Evolutionary conservation across 164 flowering plant genomes (phyloP), one percentile per base, ranked within the genome.

Genomic region (Nelumbo lutea): DNA sequence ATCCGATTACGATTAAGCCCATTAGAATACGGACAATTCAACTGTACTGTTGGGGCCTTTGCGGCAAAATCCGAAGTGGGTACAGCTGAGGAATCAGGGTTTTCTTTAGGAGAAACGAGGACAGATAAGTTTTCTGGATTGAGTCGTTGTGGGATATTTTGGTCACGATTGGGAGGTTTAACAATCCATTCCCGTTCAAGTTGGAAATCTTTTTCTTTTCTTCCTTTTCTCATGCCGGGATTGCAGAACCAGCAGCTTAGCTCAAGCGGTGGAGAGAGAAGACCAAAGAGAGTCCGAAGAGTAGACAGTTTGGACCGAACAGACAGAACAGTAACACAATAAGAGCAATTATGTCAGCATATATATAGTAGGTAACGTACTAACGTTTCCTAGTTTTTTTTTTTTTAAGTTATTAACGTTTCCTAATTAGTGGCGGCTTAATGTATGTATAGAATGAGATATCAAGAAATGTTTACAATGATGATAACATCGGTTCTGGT

Each of bases 181-280:
- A 74, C 65, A 6, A 53, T 59, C 79, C 82, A 77, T 1, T 8
- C 42, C 1, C 68, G 73, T 9, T 65, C 65, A 43, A 53, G 50
- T 5, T 11, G 62, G 3, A 50, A 38, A 41, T 10, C 7, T 42
- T 46, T 59, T 11, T 65, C 61, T 44, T 67, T 58, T 50, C 59
- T 61, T 52, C 71, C 68, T 56, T 61, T 72, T 50, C 62, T 51
- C 73, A 75, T 70, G 48, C 58, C 65, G 3, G 47, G 8, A 2
- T 46, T 11, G 14, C 52, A 64, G 53, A 62, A 3, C 10, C 40
- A 59, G 9, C 48, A 46, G 7, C 48, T 4, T 4, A 14, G 55
- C 9, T 14, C 55, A 8, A 8, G 13, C 55, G 9, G 55, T 51
- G 55, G 13, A 51, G 55, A 2, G 11, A 51, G 11, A 7, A 51